phyloP scores from a whole-genome alignment of 139 green algal genomes.

The Edaphochlamys debaryana region DNA sequence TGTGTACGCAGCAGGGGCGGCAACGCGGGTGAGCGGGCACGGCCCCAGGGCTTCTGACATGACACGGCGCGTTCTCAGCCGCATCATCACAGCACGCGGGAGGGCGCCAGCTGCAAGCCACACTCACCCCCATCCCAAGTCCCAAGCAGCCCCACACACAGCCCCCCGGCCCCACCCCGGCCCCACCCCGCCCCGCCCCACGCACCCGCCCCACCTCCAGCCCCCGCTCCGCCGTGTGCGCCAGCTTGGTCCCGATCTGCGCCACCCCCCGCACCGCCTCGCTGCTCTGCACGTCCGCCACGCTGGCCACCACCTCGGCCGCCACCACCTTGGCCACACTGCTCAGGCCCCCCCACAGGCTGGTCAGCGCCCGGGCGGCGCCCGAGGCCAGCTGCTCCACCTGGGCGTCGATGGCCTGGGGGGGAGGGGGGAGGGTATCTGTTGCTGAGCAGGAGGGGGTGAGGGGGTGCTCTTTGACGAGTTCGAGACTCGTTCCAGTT shows the following conservation, averaged over 20 bases:
- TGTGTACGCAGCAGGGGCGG: no score
- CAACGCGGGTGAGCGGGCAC: no score
- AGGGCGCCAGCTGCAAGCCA: no score
- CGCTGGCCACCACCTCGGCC: conserved; percentile 42
- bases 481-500: not conserved
- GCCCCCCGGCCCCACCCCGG: no score
- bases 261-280: conserved; percentile 29
- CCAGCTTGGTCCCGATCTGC: conserved; percentile 37
- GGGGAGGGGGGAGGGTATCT: no score
- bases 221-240: conserved; percentile 39
- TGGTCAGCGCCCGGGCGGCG: conserved; percentile 55
- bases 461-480: no score
- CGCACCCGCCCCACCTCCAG: conserved; percentile 44
- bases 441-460: no score
- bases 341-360: conserved; percentile 55
- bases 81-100: no score
- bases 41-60: no score
- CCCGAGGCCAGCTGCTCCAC: conserved; percentile 58
- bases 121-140: no score
- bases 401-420: conserved; percentile 60
- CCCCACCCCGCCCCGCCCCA: not conserved
- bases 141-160: no score
- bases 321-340: conserved; percentile 49
- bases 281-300: conserved; percentile 41
- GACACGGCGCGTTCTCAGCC: no score